phyloP scores from a whole-genome alignment of 768 basidiomycete species.

The Russula dissimulans region DNA sequence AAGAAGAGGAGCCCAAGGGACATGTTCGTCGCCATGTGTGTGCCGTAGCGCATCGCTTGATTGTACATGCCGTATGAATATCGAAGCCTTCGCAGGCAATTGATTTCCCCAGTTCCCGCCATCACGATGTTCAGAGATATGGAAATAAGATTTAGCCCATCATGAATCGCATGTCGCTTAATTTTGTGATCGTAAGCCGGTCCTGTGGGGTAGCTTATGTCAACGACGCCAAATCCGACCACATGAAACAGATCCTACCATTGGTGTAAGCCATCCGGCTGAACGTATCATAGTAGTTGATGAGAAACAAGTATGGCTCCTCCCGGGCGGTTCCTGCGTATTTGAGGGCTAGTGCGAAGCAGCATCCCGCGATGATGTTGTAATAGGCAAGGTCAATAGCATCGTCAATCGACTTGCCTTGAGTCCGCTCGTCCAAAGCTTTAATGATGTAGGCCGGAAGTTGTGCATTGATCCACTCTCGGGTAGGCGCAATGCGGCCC shows the following conservation, averaged over 20 bases:
- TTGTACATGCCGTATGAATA: conserved; percentile 85
- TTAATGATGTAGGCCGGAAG: conserved; percentile 59
- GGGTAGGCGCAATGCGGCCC: conserved; percentile 61
- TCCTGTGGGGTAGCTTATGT: conserved; percentile 33
- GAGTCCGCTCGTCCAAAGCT: conserved; percentile 44
- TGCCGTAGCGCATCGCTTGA: conserved; percentile 68
- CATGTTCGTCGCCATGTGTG: conserved; percentile 84
- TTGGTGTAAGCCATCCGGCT: conserved; percentile 58
- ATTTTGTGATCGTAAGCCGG: conserved; percentile 81
- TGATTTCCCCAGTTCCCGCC: conserved; percentile 95
- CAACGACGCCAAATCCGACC: conserved; percentile 8
- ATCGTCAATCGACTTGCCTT: conserved; percentile 48
- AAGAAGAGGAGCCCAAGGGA: conserved; percentile 88
- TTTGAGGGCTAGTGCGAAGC: conserved; percentile 86
- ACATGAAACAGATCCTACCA: conserved; percentile 36
- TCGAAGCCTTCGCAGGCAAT: conserved; percentile 76
- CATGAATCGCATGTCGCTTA: conserved; percentile 76
- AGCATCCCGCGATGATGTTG: conserved; percentile 84
- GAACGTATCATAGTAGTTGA: conserved; percentile 74
- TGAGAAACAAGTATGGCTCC: conserved; percentile 77
- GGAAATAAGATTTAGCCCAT: conserved; percentile 81
- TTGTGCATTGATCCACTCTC: conserved; percentile 63
- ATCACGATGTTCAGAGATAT: conserved; percentile 87
- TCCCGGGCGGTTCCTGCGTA: conserved; percentile 91
- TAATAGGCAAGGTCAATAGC: conserved; percentile 84